These are phyloP conservation scores for Mycena galopus DNA, from an alignment of 768 basidiomycete genomes.

Conservation along the genomic window DNA sequence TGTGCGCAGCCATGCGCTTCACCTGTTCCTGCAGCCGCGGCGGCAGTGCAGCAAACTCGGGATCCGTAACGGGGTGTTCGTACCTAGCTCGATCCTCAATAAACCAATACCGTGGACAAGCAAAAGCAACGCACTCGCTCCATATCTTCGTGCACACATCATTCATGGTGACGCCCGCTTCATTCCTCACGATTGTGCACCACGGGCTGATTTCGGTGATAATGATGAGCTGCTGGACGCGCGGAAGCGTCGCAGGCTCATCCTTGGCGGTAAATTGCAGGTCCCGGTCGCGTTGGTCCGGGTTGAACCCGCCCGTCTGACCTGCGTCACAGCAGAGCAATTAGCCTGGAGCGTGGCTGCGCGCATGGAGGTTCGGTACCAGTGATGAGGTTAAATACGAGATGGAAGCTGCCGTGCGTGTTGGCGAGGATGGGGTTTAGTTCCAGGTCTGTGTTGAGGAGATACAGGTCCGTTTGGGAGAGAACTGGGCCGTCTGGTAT, in stretches of 20 bases:
- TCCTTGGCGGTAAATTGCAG: constrained; percentile 66
- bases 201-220: constrained; percentile 77
- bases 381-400: constrained; percentile 78
- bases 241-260: constrained; percentile 79
- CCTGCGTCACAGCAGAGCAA: constrained; percentile 52
- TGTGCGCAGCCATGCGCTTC: constrained; percentile 66
- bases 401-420: constrained; percentile 62
- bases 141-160: constrained; percentile 82
- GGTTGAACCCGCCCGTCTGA: constrained; percentile 72
- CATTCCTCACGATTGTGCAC: constrained; percentile 82
- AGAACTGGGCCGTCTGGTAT: constrained; percentile 81
- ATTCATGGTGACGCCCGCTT: constrained; percentile 78
- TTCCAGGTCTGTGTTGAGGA: constrained; percentile 77
- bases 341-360: neutral
- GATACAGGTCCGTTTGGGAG: constrained; percentile 84
- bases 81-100: constrained; percentile 60
- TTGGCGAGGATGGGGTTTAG: constrained; percentile 80
- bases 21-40: constrained; percentile 79
- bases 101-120: constrained; percentile 2
- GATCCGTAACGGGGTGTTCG: constrained; percentile 74
- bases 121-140: constrained; percentile 73
- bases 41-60: constrained; percentile 72
- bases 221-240: constrained; percentile 69
- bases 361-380: constrained; percentile 65
- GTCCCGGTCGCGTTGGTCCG: constrained; percentile 69